Base-by-base conservation (phyloP, 2,329 filamentous ascomycete species). In the Neonectria ditissima region DNA sequence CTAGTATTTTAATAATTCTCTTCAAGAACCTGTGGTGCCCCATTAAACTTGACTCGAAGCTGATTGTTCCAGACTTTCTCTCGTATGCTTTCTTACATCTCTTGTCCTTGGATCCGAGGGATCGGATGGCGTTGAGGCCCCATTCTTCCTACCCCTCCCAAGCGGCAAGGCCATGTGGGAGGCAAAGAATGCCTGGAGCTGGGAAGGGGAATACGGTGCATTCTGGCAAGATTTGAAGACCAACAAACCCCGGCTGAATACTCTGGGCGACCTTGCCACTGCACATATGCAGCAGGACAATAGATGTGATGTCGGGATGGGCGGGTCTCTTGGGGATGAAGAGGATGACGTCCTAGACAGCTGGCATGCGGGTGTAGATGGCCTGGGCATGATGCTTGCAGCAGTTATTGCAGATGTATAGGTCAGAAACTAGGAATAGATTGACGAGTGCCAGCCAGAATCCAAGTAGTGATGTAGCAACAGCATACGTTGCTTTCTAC, bases 301-400 rank as follows among this genome's bases (percentile, higher is more conserved):
- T 6, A 28, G 28, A 13, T 5, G 9, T 2, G 16, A 32, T 32
- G 6, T 10, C 2, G 11, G 2, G 18, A 9, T 14, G n/a, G 4
- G n/a, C 13, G 47, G 28, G 28, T 20, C 11, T 50, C n/a, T 50
- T 10, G 7, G 13, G n/a, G n/a, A n/a, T 32, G n/a, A 26, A 1
- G 13, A 20, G 32, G 47, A 50, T 5, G 28, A 50, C 6, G 13
- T 50, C 2, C 18, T 58, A 1, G 55, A 58, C 22, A 39, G 11
- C 20, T 58, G 55, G 55, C 45, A 50, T 24, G 16, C 44, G 2
- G 45, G 45, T 5, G 11, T 58, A 16, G 55, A 51, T 43, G 45
- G 55, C 7, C n/a, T 58, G 5, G 55, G 55, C 7, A 58, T 50
- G 45, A 51, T 50, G 44, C 45, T 58, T 2, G 30, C 43, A 6